These are phyloP conservation scores for Berberis vulgaris DNA, from an alignment of 164 flowering plant species.

Conservation along the genomic window DNA sequence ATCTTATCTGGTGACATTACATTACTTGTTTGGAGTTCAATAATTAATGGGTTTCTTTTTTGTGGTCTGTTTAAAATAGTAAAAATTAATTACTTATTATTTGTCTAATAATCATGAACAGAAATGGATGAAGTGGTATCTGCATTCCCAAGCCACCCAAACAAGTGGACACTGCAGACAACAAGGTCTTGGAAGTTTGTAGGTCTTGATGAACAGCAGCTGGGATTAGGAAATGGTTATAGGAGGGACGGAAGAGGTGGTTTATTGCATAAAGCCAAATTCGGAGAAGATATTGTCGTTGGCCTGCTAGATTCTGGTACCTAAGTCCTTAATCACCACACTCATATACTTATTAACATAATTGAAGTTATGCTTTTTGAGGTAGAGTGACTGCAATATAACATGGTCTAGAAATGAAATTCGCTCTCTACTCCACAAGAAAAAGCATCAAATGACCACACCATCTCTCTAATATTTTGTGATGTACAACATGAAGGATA, in stretches of 20 bases:
- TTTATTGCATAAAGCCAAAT: conserved; percentile 31
- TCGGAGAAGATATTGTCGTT: conserved; percentile 53
- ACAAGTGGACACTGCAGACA: conserved; percentile 48
- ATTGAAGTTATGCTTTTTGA: too few species aligned
- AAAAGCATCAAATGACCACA: too few species aligned
- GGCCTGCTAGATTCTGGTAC: conserved; percentile 73
- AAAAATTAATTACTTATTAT: too few species aligned
- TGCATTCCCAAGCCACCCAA: conserved; percentile 34
- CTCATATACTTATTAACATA: too few species aligned
- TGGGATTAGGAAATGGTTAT: not conserved
- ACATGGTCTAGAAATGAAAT: too few species aligned
- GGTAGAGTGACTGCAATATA: too few species aligned
- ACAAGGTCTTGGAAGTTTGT: conserved; percentile 88
- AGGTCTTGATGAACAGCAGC: conserved; percentile 21
- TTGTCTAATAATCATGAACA: conserved; percentile 11
- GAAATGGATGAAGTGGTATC: conserved; percentile 66
- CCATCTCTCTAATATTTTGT: too few species aligned
- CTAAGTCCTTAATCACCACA: not conserved
- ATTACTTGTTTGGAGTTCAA: not conserved
- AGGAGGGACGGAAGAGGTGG: conserved; percentile 7
- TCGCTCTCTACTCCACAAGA: too few species aligned
- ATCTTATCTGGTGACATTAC: conserved; percentile 37
- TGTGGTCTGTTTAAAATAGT: too few species aligned
- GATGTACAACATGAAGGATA: too few species aligned
- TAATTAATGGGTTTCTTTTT: too few species aligned